Evolutionary conservation across 352 stramenopile species (phyloP).

Genomic region (Phytophthora citricola): DNA sequence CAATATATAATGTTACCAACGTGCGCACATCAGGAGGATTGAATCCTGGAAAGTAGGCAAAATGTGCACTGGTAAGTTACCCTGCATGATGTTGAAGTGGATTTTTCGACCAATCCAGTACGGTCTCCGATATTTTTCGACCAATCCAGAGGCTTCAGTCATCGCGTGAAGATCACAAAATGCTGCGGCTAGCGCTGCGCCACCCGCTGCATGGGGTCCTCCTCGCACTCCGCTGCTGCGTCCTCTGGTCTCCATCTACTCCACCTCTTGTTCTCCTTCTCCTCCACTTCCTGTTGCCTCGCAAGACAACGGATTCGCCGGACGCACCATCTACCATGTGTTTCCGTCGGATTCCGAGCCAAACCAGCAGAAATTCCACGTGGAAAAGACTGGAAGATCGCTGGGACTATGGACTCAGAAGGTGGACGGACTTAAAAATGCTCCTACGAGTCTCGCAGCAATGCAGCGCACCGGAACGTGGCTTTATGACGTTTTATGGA

Average conservation of each 20-base stretch:
- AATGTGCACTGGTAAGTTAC: not conserved
- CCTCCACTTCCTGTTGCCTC: slow-evolving; percentile 16
- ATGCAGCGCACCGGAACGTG: slow-evolving; percentile 41
- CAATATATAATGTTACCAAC: no score
- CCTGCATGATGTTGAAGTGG: not conserved
- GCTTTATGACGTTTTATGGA: slow-evolving; percentile 59
- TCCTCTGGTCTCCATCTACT: slow-evolving; percentile 15
- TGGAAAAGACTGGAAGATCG: slow-evolving; percentile 25
- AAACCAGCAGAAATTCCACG: slow-evolving; percentile 16
- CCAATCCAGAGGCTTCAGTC: not conserved
- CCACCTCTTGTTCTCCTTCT: slow-evolving; percentile 1
- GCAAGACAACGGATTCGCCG: slow-evolving; percentile 38
- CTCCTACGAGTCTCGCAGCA: slow-evolving; percentile 15
- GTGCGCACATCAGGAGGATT: no score
- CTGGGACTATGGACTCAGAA: slow-evolving; percentile 15
- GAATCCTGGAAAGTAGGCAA: not conserved
- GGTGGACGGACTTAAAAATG: not conserved
- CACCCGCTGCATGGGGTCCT: not conserved
- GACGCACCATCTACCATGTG: slow-evolving; percentile 38
- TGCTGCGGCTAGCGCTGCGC: slow-evolving; percentile 14
- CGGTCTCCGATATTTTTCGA: not conserved
- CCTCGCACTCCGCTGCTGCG: not conserved
- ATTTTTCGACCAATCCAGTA: not conserved
- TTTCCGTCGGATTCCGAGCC: not conserved
- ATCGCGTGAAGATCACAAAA: slow-evolving; percentile 23